Evolutionary conservation across 2,329 filamentous ascomycete species (phyloP), one percentile per base, ranked within the genome.

Genomic region (Aspergillus sp.): DNA sequence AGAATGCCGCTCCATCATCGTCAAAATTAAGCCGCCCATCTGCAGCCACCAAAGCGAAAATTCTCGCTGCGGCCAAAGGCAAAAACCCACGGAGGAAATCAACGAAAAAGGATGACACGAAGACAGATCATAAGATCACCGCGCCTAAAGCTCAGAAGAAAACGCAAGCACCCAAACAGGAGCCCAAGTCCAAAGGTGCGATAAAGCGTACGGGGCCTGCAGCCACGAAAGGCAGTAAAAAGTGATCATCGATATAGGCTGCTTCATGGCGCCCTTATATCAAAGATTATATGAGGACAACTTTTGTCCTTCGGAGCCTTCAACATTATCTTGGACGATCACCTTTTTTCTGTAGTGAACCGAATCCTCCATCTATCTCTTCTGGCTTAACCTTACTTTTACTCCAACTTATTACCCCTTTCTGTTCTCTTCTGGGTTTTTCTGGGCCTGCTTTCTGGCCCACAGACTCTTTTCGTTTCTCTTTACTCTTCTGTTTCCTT

Each of bases 31-130:
- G 66, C 44, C 69, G 70, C 6, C 70, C 70, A 19, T 73, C 71
- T 7, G 63, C 65, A 15, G 68, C 68, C 51, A 70, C 71, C 30
- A 74, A 73, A 61, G 68, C 67, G 32, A 69, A 70, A 47, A 70
- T 73, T 15, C 61, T 69, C 11, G 65, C 64, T 48, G 63, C 67
- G 39, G 66, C 67, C 11, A 70, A 68, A 36, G 70, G 69, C 44
- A 59, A 65, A 15, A 58, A 44, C 3, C 47, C 61, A 38, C 60
- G 57, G 38, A 71, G 62, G 32, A 62, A 61, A 32, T 13, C 62
- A 15, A 52, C 54, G 21, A 63, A 62, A n/a, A 64, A 64, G 30
- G 49, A 47, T 7, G 48, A 60, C 8, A 39, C 53, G 25, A 68
- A 58, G 25, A 41, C 47, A 41, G 41, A 54, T 21, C 51, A 48